Percentiles rank a stretch among this genome's conserved stretches.
Conservation (phyloP, 352 stramenopile genomes). For the Globisporangium spinosum region DNA sequence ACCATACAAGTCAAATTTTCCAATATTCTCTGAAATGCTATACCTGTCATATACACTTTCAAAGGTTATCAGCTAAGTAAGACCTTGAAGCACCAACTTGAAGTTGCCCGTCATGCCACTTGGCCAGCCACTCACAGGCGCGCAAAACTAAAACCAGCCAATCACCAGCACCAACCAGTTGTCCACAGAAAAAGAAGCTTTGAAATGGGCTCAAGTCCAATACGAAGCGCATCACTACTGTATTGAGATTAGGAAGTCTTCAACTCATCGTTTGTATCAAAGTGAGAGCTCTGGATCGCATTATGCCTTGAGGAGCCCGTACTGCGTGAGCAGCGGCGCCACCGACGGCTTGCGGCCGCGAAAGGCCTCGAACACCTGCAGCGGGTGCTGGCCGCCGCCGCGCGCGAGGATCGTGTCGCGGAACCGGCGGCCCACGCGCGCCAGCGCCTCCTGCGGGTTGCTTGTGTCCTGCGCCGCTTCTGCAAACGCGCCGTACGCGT, state of each 20-base stretch:
- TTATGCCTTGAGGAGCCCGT: constrained; percentile 67
- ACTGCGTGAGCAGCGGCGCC: constrained; percentile 93
- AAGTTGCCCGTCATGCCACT: constrained; percentile 9
- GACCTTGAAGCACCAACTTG: constrained; percentile 11
- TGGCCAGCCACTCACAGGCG: constrained; percentile 11
- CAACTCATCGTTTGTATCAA: neutral
- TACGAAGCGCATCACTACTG: neutral
- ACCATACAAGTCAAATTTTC: neutral
- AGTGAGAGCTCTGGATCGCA: neutral
- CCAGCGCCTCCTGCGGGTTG: constrained; percentile 34
- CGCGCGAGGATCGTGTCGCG: constrained; percentile 91
- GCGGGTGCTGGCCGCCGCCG: constrained; percentile 84
- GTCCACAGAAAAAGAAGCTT: neutral
- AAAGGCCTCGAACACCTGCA: constrained; percentile 95
- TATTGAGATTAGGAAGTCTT: neutral
- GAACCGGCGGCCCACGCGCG: constrained; percentile 89
- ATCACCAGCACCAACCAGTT: neutral
- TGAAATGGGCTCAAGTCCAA: no score
- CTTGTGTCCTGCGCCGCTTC: constrained; percentile 72
- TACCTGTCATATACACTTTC: neutral
- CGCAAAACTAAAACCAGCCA: constrained; percentile 15
- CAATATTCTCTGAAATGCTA: neutral
- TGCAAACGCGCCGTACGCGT: constrained; percentile 97
- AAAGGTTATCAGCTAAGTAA: neutral
- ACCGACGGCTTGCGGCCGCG: constrained; percentile 92